Base-by-base conservation (phyloP, 208 protist species). In the Leishmania tropica region DNA sequence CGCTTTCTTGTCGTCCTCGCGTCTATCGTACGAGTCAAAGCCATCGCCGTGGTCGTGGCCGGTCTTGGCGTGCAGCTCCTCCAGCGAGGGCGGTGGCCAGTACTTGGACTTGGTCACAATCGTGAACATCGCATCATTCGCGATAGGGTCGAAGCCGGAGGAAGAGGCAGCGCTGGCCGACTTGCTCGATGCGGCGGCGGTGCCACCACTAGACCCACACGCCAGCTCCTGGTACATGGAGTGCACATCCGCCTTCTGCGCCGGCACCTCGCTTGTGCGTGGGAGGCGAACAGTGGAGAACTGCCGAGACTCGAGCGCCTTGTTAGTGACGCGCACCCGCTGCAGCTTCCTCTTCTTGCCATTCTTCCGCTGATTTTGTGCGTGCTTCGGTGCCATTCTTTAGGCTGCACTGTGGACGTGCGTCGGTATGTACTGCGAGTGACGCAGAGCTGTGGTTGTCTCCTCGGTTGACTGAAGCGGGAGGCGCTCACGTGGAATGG, bases 11-110 rank as follows among this genome's bases (percentile, higher is more conserved):
- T 97, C 94, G 71, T 97, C 94, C 37, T 87, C 89, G 35, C 89
- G 87, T 6, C 94, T 88, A 80, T 97, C 92, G 81, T 97, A 97
- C 40, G 83, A 60, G 87, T 97, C 94, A 58, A 97, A 95, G 75
- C 92, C 92, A 54, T 97, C 94, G 19, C 75, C 76, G 65, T 90
- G 81, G 58, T 86, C 83, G 45, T 68, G 83, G 28, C 92, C 92
- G 15, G 78, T 91, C 24, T 53, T 56, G 42, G 80, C 68, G 62
- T 91, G 88, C 75, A 97, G 81, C 85, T 90, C 89, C 87, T 90
- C 88, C 64, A 96, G 83, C 28, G 85, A 80, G 19, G 91, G 92
- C 67, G 94, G 92, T 11, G 94, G 92, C 91, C 92, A 97, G 79
- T 93, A 93, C 75, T 83, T 71, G 3, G 89, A 94, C 45, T 88